Base-by-base conservation (phyloP, 352 stramenopile species). In the Blastocystis sp. region DNA sequence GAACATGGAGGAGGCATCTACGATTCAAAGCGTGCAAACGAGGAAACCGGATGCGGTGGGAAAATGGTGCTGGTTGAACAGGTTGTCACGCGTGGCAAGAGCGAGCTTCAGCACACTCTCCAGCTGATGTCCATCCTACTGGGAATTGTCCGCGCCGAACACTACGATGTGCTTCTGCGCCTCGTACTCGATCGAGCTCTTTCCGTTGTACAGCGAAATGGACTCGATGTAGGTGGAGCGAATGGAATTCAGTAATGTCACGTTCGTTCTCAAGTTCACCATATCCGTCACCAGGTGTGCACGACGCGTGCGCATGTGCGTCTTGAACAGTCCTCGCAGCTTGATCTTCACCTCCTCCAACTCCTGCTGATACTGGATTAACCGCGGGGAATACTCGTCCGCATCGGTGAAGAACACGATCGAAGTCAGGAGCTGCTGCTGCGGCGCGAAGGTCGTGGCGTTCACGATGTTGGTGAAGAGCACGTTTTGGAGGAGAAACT, bases 391-490 rank as follows among this genome's bases (percentile, higher is more conserved):
- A 28, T 70, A 84, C 7, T 2, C 9, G 66, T 84, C 74, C 17
- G 52, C 60, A 4, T 57, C 60, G 2, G 52, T 70, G 21, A 84
- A 84, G 17, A 84, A 68, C 40, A 84, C 74, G 24, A 84, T 84
- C 3, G 48, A 57, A 70, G 66, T 66, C 1, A 68, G 24, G 1
- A 84, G 28, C 43, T 68, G 45, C 17, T 84, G 54, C 1, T 68
- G 74, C 19, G 57, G 17, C 17, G 54, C 45, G 24, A 84, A 59
- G 10, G 65, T 54, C 0, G 52, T 84, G 17, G 48, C 48, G 34
- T 84, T 84, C 28, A 84, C 74, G 24, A 84, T 70, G 61, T 84
- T 84, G 38, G 74, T 61, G 60, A 70, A 84, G 24, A 84, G 48
- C 14, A 84, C 60, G 40, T 84, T 84, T 2, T 70, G 52, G 17